Evolutionary conservation across 306 rosid genomes (phyloP), one percentile per base, ranked within the genome.

Genomic region (Gastrolobium bilobum): DNA sequence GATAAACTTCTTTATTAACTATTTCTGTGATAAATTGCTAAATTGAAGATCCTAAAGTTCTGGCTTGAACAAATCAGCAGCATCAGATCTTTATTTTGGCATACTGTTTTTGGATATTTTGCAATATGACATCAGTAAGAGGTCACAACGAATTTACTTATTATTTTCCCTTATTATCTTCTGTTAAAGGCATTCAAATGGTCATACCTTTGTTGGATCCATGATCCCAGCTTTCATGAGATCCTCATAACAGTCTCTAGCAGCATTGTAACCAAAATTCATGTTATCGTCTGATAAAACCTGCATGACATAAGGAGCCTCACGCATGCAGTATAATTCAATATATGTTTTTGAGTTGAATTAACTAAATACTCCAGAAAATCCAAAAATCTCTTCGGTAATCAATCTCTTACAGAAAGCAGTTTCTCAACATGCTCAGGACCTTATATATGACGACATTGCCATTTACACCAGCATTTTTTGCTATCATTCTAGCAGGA

Each of bases 401-500:
- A 65, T 42, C 30, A 63, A 56, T 83, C 52, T 59, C 76, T 80
- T 48, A 68, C 26, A 72, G 52, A 85, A 73, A 74, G 66, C 64
- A 56, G 61, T 38, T 47, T 66, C 67, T 85, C 83, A 39, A 82
- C 81, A 54, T 63, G 76, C 46, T 77, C 68, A 78, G 68, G 59
- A 94, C 99, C 97, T 91, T 91, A 58, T 94, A 88, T 53, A 94
- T 82, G 73, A 92, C 92, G 43, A 91, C 88, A 78, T 47, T 92
- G 85, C 99, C 97, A 85, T 92, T 94, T 59, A 81, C 92, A 60
- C 97, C 97, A 5, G 99, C 97, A 79, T 94, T 94, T 86, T 93
- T 94, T 1, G 99, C 97, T 78, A 94, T 94, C 73, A 89, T 71
- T 85, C 91, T 88, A 10, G 90, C 77, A 39, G 97, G 99, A 76